Evolutionary conservation across 2,329 filamentous ascomycete species (phyloP).

Genomic region (Talaromyces sp.): DNA sequence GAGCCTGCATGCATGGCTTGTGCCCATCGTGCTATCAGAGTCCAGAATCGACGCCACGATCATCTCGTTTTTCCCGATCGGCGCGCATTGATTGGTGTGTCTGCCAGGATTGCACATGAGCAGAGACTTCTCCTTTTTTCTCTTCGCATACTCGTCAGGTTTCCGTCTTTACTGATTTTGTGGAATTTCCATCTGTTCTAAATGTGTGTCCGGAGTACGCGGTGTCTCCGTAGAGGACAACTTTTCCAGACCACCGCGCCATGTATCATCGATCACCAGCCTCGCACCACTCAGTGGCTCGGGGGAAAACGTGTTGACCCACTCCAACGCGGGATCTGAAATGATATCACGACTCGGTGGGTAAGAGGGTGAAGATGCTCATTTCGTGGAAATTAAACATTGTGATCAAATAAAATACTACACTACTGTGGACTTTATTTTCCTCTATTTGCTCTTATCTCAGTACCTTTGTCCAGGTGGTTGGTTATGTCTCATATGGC

Average conservation of each 20-base stretch:
- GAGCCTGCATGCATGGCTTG: background rate
- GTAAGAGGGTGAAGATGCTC: background rate
- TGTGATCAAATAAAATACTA: background rate
- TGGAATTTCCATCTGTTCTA: too few relatives aligned
- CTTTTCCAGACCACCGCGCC: background rate
- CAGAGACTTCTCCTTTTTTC: too few relatives aligned
- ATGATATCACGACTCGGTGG: background rate
- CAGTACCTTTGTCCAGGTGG: too few relatives aligned
- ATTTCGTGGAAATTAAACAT: background rate
- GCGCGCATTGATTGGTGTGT: background rate
- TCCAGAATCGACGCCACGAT: background rate
- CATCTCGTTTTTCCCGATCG: background rate
- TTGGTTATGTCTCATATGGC: too few relatives aligned
- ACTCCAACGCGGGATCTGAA: background rate
- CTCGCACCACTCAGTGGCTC: background rate
- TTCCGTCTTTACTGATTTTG: background rate
- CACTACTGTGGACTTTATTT: background rate
- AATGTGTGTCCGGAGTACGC: too few relatives aligned
- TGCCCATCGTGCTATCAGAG: background rate
- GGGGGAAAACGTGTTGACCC: background rate
- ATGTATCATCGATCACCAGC: background rate
- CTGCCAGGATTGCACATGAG: background rate
- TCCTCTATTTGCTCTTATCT: background rate
- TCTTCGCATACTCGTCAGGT: too few relatives aligned
- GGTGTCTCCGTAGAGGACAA: too few relatives aligned